Evolutionary conservation across 2,329 filamentous ascomycete species (phyloP), one percentile per base, ranked within the genome.

Genomic region (Knoxdaviesia capensis): DNA sequence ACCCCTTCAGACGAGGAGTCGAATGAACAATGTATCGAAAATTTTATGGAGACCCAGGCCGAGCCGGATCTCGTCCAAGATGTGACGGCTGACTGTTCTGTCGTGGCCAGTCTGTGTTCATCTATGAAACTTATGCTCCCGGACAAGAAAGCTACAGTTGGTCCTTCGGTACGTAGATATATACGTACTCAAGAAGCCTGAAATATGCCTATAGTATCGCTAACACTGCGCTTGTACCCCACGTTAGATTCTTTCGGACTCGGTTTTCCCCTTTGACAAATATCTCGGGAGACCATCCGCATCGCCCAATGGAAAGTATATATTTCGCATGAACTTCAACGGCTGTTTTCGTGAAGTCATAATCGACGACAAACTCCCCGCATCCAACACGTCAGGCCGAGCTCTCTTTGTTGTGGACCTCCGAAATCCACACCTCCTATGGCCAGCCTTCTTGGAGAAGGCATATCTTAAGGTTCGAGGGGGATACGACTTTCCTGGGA

Each of bases 401-500:
- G 75, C 80, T 5, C 70, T 98, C 3, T 86, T 93, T 56, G 87
- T 96, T 7, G 71, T 92, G 38, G 88, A 96, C 52, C 73, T 85
- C 34, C 77, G 77, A 36, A 86, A 94, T 48, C 80, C 82, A 4
- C 66, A 63, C n/a, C 65, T 92, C 9, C 61, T 96, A 9, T 96
- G 88, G 86, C 90, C 90, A 5, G 86, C 88, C 2, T 66, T 98
- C 5, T 64, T 96, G 10, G 90, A 98, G 56, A 98, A 98, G 55
- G 90, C 90, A 0, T 98, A 98, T 51, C 65, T 98, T 1, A 98
- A 96, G 62, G 75, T 96, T 7, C 74, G 88, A 43, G 90, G 90
- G 31, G 90, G 90, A 33, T 98, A 98, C 56, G 87, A 98, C 53
- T 98, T 98, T 49, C 88, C 90, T 0, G 90, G 90, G 6, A 96